These are phyloP conservation scores for Fagopyrum homotropicum DNA, from an alignment of 148 eudicot species.

Conservation along the genomic window DNA sequence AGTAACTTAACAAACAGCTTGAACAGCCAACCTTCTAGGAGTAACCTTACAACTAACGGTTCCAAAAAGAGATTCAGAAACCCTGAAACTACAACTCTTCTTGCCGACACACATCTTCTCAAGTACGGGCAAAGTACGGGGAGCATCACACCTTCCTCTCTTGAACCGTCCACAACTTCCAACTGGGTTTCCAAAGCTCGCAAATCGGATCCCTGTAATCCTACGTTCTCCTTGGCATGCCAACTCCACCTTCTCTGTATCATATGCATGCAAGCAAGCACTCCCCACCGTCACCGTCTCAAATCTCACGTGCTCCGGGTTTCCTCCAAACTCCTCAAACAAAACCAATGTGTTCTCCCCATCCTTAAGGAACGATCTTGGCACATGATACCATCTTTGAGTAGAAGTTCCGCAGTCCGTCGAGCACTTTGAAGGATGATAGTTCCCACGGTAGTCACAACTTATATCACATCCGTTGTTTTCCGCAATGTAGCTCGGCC, in stretches of 20 bases:
- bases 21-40: conserved; percentile 3
- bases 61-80: neutral
- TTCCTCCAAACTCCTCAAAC: conserved; percentile 12
- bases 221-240: neutral
- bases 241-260: neutral
- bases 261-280: neutral
- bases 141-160: neutral
- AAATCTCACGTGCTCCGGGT: neutral
- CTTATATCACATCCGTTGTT: neutral
- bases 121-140: neutral
- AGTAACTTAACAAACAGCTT: neutral
- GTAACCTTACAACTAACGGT: neutral
- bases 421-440: neutral
- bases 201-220: neutral
- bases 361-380: neutral
- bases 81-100: conserved; percentile 1
- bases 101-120: conserved; percentile 4
- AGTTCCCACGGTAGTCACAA: conserved; percentile 4
- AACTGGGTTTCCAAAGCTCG: neutral
- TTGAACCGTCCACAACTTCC: neutral
- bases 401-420: conserved; percentile 7
- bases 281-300: neutral
- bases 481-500: conserved; percentile 19
- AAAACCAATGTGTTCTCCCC: neutral
- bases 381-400: conserved; percentile 6